Evolutionary conservation across 1,139 yeast species (phyloP).

Genomic region (Lodderomyces margitis): DNA sequence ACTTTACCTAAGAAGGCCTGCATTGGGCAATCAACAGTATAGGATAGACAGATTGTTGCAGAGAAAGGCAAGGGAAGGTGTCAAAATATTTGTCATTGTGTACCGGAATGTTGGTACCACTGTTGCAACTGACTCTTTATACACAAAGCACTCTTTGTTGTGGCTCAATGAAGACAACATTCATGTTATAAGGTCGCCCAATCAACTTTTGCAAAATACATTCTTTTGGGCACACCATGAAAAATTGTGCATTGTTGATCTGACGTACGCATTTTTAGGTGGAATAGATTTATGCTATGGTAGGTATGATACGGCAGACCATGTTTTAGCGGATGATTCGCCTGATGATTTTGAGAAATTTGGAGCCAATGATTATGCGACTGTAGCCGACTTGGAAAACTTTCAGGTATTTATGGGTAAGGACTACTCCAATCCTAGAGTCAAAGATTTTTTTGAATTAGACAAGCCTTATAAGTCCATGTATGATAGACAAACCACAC

Average conservation of each 20-base stretch:
- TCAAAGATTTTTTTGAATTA: constrained; percentile 76
- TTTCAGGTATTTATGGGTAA: constrained; percentile 92
- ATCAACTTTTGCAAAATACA: constrained; percentile 89
- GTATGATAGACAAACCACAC: constrained; percentile 78
- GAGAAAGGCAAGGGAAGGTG: constrained; percentile 92
- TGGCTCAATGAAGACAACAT: constrained; percentile 80
- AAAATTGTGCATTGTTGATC: constrained; percentile 83
- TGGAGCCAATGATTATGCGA: constrained; percentile 24
- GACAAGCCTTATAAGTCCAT: constrained; percentile 88
- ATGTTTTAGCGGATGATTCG: constrained; percentile 78
- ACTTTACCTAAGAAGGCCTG: constrained; percentile 86
- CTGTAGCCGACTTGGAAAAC: constrained; percentile 36
- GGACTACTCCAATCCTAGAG: constrained; percentile 95
- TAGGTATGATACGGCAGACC: constrained; percentile 95
- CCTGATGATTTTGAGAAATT: constrained; percentile 38
- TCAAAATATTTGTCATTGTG: constrained; percentile 84
- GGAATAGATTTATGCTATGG: constrained; percentile 97
- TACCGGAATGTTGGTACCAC: constrained; percentile 94
- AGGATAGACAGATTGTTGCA: constrained; percentile 85
- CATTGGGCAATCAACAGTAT: constrained; percentile 93
- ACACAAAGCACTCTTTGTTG: constrained; percentile 90
- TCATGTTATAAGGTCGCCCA: constrained; percentile 91
- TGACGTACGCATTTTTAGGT: constrained; percentile 86
- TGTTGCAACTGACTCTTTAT: constrained; percentile 88
- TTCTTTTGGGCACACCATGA: constrained; percentile 99